A percentile compares a stretch with the other conserved stretches of the same genome.
phyloP scores from a whole-genome alignment of 208 protist genomes.

The Leishmania aethiopica region DNA sequence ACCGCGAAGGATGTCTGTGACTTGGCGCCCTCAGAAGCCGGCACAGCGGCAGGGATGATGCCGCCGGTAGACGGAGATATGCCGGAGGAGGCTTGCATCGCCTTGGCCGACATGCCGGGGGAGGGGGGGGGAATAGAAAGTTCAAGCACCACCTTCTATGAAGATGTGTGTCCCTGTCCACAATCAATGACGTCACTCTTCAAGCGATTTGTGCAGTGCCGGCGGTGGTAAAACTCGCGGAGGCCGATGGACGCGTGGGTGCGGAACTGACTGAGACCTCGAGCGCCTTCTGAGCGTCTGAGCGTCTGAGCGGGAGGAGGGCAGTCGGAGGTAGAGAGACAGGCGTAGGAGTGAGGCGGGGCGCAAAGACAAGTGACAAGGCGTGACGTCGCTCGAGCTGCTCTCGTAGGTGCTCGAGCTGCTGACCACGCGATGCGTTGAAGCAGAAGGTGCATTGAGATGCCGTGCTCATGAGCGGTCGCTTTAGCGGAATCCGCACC shows the following conservation, averaged over 20 bases:
- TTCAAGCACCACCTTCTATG: not conserved
- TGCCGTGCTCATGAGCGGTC: not conserved
- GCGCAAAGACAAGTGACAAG: not conserved
- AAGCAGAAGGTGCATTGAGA: not conserved
- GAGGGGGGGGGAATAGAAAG: not conserved
- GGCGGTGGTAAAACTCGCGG: not conserved
- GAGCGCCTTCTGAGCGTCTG: not conserved
- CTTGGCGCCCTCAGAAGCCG: conserved; percentile 6
- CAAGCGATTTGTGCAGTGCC: not conserved
- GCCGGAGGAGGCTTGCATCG: not conserved
- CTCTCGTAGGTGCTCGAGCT: too few relatives aligned
- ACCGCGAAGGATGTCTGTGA: conserved; percentile 22
- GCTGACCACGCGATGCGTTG: too few relatives aligned
- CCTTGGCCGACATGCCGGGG: conserved; percentile 3
- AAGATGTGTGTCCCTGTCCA: not conserved
- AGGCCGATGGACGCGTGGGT: not conserved
- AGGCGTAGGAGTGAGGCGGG: not conserved
- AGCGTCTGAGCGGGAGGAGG: not conserved
- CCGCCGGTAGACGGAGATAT: not conserved
- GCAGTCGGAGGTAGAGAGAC: not conserved
- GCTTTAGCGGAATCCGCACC: not conserved
- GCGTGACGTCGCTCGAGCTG: too few relatives aligned
- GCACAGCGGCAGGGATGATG: not conserved
- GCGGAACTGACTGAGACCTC: not conserved
- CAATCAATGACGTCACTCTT: not conserved